Base-by-base conservation (phyloP, 2,329 filamentous ascomycete species). In the Aspergillus awamori region DNA sequence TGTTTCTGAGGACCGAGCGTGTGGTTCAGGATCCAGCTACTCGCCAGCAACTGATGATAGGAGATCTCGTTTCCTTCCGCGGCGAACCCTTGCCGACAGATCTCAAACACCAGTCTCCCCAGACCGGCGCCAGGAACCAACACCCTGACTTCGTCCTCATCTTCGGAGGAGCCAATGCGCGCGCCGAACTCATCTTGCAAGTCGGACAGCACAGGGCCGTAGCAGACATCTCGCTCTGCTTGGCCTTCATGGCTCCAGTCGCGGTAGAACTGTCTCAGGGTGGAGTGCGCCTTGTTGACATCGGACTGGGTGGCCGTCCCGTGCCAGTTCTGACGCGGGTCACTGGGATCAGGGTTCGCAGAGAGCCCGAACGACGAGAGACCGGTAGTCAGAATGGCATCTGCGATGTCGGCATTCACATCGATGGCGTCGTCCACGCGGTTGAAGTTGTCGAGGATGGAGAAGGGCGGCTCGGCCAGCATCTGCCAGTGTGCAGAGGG, bases 11-110 rank as follows among this genome's bases (percentile, higher is more conserved):
- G 84, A 2, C 75, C 72, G 0, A 80, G 69, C 4, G 88, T 91
- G 68, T 78, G 75, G 60, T 84, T 84, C 41, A 84, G 69, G 8
- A 83, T 68, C 77, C 81, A 86, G 64, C 85, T 86, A 60, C 91
- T 96, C 1, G 92, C 92, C 60, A 98, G 83, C n/a, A 99, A 85
- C 74, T 97, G 92, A 75, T 99, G 95, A 72, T 96, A 98, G 2
- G 93, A 97, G 63, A 98, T 96, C 77, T 99, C 91, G 72, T 97
- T 98, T 28, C 94, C 94, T 75, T 97, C 93, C 0, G 87, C 86
- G 10, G 85, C 80, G 75, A 88, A 96, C 10, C 95, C 93, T 1
- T 80, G 81, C 28, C 80, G 80, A 72, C 89, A 92, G 13, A 98
- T 82, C 48, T 99, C 95, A 70, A 96, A 96, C 0, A 98, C 91